Base-by-base conservation (phyloP, 2,329 filamentous ascomycete genomes). In the Phoma sp. region DNA sequence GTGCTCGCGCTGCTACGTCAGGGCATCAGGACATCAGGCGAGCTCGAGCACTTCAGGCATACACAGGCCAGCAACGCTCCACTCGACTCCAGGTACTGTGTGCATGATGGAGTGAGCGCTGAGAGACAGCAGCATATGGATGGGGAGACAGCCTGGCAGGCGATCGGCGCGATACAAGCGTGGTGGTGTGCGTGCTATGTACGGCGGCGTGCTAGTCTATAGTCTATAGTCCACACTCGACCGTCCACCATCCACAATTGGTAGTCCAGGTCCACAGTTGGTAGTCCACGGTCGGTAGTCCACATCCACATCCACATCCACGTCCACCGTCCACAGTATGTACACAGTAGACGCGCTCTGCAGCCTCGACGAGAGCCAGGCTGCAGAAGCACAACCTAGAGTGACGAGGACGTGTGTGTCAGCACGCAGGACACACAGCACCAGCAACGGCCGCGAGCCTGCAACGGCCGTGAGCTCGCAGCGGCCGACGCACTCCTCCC, bases 151-250 rank as follows among this genome's bases (percentile, higher is more conserved):
- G 45, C 35, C 51, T 45, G 53, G 17, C 17, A 17, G 52, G 45
- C 55, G 55, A 67, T 65, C 55, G 62, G 62, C 64, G 52, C 55
- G 31, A 59, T 56, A 49, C 55, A 50, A 41, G 31, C 9, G 29
- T 31, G 29, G 29, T 31, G 29, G 51, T 52, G 50, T 58, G 58
- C 51, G 38, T 38, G 44, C 51, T 37, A 38, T 17, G 17, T 17
- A 17, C 17, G 2, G 17, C 51, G 39, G 41, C 49, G 13, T 31
- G 17, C 40, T 31, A 40, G 22, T 24, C 22, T 6, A 24, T 24
- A 24, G 22, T 24, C 22, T 4, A 24, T 24, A 24, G 22, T 24
- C 22, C 4, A 24, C 22, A 24, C 4, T 24, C 22, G 4, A 24
- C 22, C 22, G 6, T 24, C 22, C 4, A 24, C 22, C 4, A 6